Conservation (phyloP, 2,329 filamentous ascomycete genomes). For the Camillea tinctor region DNA sequence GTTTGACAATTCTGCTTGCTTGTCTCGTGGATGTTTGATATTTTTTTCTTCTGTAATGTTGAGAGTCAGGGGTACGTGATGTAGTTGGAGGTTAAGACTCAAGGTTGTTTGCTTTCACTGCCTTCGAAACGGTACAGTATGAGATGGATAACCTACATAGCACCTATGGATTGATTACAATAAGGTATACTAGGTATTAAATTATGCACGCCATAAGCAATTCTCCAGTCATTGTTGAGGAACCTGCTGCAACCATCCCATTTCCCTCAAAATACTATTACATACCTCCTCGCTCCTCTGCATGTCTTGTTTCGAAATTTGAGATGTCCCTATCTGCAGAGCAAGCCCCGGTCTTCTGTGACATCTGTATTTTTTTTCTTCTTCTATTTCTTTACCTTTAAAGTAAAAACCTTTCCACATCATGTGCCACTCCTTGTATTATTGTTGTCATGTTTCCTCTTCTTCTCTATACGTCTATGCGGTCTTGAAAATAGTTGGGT, state of each 20-base stretch:
- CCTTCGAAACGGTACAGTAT: background rate
- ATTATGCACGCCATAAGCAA: slow-evolving; percentile 4
- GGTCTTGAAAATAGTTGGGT: slow-evolving; percentile 8
- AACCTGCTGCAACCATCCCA: slow-evolving; percentile 12
- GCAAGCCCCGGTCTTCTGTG: background rate
- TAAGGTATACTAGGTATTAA: too few relatives aligned
- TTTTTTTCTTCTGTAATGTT: too few relatives aligned
- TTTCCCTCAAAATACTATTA: slow-evolving; percentile 1
- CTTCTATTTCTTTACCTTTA: background rate
- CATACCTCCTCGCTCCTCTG: slow-evolving; percentile 10
- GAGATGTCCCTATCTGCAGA: slow-evolving; percentile 10
- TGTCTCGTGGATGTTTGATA: background rate
- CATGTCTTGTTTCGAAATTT: slow-evolving; percentile 21
- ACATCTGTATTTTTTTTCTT: background rate
- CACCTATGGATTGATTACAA: too few relatives aligned
- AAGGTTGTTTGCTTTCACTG: background rate
- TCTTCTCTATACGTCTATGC: slow-evolving; percentile 4
- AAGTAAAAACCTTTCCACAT: background rate
- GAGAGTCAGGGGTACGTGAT: background rate
- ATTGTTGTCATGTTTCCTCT: background rate
- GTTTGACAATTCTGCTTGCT: background rate
- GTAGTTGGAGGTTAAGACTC: background rate
- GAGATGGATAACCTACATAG: too few relatives aligned
- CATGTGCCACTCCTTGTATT: slow-evolving; percentile 1
- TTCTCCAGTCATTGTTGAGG: slow-evolving; percentile 4